These are phyloP conservation scores for Coelastrella sp. DNA, from an alignment of 139 green algal genomes.

Conservation along the genomic window DNA sequence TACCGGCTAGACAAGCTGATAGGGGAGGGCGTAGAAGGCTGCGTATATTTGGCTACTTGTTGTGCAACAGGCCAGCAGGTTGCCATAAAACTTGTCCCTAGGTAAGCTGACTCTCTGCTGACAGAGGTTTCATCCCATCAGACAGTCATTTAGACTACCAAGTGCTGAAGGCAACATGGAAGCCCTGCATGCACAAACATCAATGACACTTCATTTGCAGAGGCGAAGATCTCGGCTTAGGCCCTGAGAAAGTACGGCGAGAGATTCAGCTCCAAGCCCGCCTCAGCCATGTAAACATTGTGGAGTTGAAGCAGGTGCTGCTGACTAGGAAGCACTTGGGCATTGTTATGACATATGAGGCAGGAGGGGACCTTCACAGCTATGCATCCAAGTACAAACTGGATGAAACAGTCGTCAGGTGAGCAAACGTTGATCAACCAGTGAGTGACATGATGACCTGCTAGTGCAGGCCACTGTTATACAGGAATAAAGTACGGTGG, in stretches of 20 bases:
- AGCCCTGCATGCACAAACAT: not conserved
- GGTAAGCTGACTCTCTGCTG: too few species aligned
- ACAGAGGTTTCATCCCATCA: too few species aligned
- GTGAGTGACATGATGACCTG: too few species aligned
- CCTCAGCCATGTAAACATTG: slow-evolving; percentile 46
- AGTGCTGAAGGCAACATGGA: too few species aligned
- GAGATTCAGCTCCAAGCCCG: slow-evolving; percentile 52
- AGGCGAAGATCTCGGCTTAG: slow-evolving; percentile 34
- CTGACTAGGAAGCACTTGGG: slow-evolving; percentile 77
- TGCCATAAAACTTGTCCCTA: slow-evolving; percentile 42
- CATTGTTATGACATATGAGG: slow-evolving; percentile 84
- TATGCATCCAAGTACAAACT: slow-evolving; percentile 66
- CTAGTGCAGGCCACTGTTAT: too few species aligned
- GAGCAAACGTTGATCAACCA: too few species aligned
- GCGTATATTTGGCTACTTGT: slow-evolving; percentile 34
- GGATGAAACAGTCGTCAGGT: slow-evolving; percentile 33
- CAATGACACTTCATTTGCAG: not conserved
- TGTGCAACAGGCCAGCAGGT: slow-evolving; percentile 7
- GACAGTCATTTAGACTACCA: too few species aligned
- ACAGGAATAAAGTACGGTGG: too few species aligned
- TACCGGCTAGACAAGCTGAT: slow-evolving; percentile 30
- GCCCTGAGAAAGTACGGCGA: slow-evolving; percentile 48
- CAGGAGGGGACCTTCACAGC: slow-evolving; percentile 77
- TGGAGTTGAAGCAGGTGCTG: slow-evolving; percentile 61
- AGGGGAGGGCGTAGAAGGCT: slow-evolving; percentile 41